phyloP scores from a whole-genome alignment of 306 rosid species.

The Quercus bicolor region DNA sequence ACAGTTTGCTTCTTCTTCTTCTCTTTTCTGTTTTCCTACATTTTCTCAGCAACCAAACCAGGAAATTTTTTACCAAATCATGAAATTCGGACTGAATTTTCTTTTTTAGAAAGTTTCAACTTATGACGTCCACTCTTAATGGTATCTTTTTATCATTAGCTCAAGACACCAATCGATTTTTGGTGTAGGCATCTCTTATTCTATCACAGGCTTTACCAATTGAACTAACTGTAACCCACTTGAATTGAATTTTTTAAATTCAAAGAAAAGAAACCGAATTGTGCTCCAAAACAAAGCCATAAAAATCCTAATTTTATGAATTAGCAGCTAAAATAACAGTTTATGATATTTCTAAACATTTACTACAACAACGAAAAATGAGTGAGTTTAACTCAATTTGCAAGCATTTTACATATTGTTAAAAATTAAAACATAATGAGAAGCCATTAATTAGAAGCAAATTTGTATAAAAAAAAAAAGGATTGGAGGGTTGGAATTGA shows the following conservation, averaged over 20 bases:
- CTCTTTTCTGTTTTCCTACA: not conserved
- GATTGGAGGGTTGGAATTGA: not conserved
- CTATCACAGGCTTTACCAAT: rapidly evolving
- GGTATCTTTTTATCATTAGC: rapidly evolving
- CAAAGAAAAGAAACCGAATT: too few species aligned
- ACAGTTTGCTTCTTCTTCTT: too few species aligned
- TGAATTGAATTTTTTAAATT: not conserved
- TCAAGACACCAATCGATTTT: too few species aligned
- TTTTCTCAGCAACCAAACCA: not conserved
- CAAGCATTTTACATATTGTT: not conserved
- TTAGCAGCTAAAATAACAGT: not conserved
- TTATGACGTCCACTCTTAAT: rapidly evolving
- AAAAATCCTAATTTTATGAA: not conserved
- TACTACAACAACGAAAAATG: not conserved
- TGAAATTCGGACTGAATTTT: too few species aligned
- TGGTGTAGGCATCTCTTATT: rapidly evolving
- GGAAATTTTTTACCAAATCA: not conserved
- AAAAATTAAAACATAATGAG: not conserved
- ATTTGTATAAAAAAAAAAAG: not conserved
- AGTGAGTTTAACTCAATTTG: not conserved
- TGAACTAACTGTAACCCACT: rapidly evolving
- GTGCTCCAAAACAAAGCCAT: not conserved
- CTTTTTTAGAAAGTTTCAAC: too few species aligned
- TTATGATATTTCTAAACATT: not conserved
- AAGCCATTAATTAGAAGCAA: not conserved